phyloP scores from a whole-genome alignment of 192 early-diverging fungal species.

The Gigaspora rosea region DNA sequence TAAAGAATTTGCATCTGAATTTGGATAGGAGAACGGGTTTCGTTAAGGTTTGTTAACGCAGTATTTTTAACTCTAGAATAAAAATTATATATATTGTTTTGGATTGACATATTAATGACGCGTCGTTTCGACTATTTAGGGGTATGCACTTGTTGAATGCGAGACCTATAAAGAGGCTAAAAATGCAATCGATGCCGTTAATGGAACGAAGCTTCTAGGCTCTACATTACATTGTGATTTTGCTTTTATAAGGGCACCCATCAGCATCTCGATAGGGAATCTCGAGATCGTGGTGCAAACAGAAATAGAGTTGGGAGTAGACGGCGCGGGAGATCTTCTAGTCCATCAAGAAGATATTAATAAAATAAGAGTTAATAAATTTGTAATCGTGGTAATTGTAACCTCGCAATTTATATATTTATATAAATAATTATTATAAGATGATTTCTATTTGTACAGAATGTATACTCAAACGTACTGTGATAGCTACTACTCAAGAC shows the following conservation, averaged over 20 bases:
- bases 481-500: no score
- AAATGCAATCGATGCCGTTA: constrained; percentile 70
- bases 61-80: background rate
- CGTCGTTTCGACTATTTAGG: constrained; percentile 54
- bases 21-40: constrained; percentile 93
- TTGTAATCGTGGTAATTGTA: no score
- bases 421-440: no score
- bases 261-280: constrained; percentile 37
- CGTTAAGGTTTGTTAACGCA: constrained; percentile 72
- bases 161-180: constrained; percentile 77
- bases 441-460: no score
- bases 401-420: no score
- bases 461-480: no score
- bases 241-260: constrained; percentile 76
- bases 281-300: constrained; percentile 1
- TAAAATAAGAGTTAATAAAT: no score
- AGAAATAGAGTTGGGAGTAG: constrained; percentile 28
- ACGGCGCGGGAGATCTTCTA: constrained; percentile 27
- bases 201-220: constrained; percentile 75
- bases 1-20: constrained; percentile 91
- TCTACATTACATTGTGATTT: constrained; percentile 77
- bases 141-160: constrained; percentile 92
- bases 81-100: background rate
- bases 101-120: background rate
- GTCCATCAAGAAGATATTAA: constrained; percentile 31